A percentile compares a stretch with the other conserved stretches of the same genome.
These are phyloP conservation scores for Verbena officinalis DNA, from an alignment of 257 asterid species.

Conservation along the genomic window DNA sequence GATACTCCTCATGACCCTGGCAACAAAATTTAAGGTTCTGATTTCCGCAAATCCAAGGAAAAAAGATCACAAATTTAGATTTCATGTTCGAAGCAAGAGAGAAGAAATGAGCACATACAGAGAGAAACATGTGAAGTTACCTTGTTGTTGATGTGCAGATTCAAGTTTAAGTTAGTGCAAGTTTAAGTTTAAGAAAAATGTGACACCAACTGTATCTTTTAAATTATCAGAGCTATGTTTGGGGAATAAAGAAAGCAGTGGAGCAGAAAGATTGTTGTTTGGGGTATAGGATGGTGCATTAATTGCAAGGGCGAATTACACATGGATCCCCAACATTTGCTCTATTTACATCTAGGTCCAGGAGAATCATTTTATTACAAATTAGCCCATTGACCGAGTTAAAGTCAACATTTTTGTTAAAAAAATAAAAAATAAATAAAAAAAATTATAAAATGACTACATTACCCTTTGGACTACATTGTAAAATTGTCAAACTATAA, in stretches of 20 bases:
- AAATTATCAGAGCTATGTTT: slow-evolving; percentile 21
- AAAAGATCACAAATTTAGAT: slow-evolving; percentile 38
- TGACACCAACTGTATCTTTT: slow-evolving; percentile 23
- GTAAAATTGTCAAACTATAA: too few relatives aligned
- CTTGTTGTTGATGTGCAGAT: slow-evolving; percentile 29
- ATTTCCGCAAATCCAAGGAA: slow-evolving; percentile 21
- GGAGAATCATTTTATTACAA: too few relatives aligned
- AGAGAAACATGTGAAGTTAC: slow-evolving; percentile 28
- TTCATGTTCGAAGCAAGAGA: slow-evolving; percentile 10
- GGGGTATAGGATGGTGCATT: slow-evolving; percentile 50
- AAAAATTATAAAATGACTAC: too few relatives aligned
- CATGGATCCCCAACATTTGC: too few relatives aligned
- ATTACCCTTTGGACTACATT: too few relatives aligned
- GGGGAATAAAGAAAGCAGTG: slow-evolving; percentile 33
- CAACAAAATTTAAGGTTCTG: slow-evolving; percentile 20
- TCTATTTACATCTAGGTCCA: too few relatives aligned
- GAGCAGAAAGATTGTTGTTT: slow-evolving; percentile 43
- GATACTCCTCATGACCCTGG: too few relatives aligned
- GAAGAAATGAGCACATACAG: slow-evolving; percentile 24
- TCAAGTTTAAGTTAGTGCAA: slow-evolving; percentile 20
- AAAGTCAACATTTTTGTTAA: too few relatives aligned
- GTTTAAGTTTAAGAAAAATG: not conserved
- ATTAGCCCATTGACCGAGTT: too few relatives aligned
- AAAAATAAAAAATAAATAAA: too few relatives aligned
- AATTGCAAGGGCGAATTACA: slow-evolving; percentile 66